Percentiles rank a stretch among this genome's conserved stretches.
Conservation (phyloP, 2,329 filamentous ascomycete species). For the Elsinoe fawcettii region DNA sequence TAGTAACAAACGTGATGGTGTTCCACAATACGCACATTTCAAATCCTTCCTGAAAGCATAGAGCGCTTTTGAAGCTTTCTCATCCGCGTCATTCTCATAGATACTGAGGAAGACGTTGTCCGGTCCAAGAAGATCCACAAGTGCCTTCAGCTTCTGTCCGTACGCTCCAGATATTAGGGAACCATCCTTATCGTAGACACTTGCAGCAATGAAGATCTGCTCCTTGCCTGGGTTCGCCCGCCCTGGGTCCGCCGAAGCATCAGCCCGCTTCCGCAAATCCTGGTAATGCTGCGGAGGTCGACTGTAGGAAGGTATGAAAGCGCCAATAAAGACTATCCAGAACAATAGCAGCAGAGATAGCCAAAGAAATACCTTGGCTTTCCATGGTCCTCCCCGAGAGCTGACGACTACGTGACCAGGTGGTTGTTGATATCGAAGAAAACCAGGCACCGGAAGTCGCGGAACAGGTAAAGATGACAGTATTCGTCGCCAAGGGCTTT, state of each 20-base stretch:
- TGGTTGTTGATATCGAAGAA: conserved; percentile 8
- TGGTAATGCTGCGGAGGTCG: conserved; percentile 46
- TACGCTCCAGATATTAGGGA: conserved; percentile 55
- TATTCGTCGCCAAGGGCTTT: not conserved
- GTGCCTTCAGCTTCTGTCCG: conserved; percentile 52
- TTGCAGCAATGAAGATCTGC: conserved; percentile 66
- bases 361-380: not conserved
- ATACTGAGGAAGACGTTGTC: conserved; percentile 64
- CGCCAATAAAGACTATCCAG: conserved; percentile 30
- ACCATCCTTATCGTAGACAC: conserved; percentile 58
- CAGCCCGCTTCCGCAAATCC: conserved; percentile 32
- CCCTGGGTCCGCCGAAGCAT: conserved; percentile 25
- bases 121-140: conserved; percentile 59
- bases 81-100: conserved; percentile 63
- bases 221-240: conserved; percentile 50
- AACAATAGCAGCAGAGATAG: not conserved
- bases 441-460: conserved; percentile 3
- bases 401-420: not conserved
- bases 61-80: conserved; percentile 44
- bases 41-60: conserved; percentile 44
- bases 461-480: not conserved
- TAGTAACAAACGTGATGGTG: not conserved
- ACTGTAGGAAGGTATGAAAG: conserved; percentile 51
- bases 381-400: not conserved
- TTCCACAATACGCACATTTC: conserved; percentile 30